Conservation (phyloP, 805 yeast species). For the Candida boleticola region DNA sequence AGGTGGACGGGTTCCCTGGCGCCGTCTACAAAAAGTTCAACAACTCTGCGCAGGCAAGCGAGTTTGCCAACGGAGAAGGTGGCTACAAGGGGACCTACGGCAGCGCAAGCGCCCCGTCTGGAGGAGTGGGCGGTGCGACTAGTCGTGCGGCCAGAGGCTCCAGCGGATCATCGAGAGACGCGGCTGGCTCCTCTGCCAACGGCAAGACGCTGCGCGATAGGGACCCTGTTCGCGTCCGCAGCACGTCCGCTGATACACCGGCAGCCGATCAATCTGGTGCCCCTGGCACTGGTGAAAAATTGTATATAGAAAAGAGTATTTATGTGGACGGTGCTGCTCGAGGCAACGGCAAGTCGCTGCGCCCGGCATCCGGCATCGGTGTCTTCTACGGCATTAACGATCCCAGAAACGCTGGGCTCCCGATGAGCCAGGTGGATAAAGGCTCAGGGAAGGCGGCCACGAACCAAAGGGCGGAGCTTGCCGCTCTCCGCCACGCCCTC, state of each 20-base stretch:
- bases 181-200: background rate
- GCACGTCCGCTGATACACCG: background rate
- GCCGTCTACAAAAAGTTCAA: constrained; percentile 59
- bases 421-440: constrained; percentile 32
- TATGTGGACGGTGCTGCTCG: constrained; percentile 81
- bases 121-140: background rate
- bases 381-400: constrained; percentile 63
- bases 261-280: background rate
- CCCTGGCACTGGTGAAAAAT: background rate
- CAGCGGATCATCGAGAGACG: background rate
- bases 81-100: background rate
- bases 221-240: background rate
- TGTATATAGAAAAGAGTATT: constrained; percentile 19
- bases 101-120: background rate
- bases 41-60: constrained; percentile 46
- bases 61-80: constrained; percentile 33
- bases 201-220: background rate
- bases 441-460: constrained; percentile 36
- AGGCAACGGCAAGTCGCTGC: constrained; percentile 48
- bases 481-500: constrained; percentile 62
- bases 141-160: background rate
- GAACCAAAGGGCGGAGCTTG: constrained; percentile 78
- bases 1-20: constrained; percentile 55
- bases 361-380: constrained; percentile 64
- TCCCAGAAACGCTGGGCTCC: constrained; percentile 52